Conservation (phyloP, 208 protist genomes). For the Leishmania guyanensis region DNA sequence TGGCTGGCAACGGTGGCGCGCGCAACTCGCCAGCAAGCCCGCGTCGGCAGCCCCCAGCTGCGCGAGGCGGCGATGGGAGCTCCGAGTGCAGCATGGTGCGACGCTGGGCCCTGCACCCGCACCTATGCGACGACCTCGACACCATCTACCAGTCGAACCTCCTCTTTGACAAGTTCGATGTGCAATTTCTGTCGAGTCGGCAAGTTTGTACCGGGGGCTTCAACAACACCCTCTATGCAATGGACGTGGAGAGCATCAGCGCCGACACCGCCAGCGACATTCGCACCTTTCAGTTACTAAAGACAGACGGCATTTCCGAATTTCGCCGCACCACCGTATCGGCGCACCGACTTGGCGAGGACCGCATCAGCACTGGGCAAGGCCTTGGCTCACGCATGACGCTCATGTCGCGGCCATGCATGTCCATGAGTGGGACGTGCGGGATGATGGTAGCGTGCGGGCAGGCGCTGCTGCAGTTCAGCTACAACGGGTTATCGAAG, state of each 20-base stretch:
- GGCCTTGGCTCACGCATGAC: conserved; percentile 63
- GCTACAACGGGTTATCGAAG: conserved; percentile 40
- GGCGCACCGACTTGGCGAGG: conserved; percentile 19
- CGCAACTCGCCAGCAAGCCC: conserved; percentile 31
- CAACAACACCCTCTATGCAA: conserved; percentile 63
- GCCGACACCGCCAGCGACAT: conserved; percentile 26
- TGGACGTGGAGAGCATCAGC: conserved; percentile 48
- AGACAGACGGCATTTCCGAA: conserved; percentile 8
- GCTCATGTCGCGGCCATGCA: conserved; percentile 49
- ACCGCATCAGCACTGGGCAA: conserved; percentile 14
- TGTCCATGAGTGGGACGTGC: conserved; percentile 59
- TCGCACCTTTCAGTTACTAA: conserved; percentile 55
- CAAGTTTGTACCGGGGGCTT: conserved; percentile 82
- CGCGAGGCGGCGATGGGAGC: not conserved
- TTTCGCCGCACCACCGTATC: conserved; percentile 34
- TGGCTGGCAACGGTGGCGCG: conserved; percentile 25
- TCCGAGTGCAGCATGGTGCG: conserved; percentile 44
- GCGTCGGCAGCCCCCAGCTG: not conserved
- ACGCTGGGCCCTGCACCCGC: conserved; percentile 79
- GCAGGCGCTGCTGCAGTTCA: conserved; percentile 72
- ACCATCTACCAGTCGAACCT: conserved; percentile 69
- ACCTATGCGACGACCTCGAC: conserved; percentile 63
- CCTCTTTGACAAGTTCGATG: conserved; percentile 68
- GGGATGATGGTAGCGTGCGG: conserved; percentile 70
- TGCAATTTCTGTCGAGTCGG: conserved; percentile 68